Percentiles rank a stretch among this genome's conserved stretches.
phyloP scores from a whole-genome alignment of 352 stramenopile species.

The Phytophthora boehmeriae region DNA sequence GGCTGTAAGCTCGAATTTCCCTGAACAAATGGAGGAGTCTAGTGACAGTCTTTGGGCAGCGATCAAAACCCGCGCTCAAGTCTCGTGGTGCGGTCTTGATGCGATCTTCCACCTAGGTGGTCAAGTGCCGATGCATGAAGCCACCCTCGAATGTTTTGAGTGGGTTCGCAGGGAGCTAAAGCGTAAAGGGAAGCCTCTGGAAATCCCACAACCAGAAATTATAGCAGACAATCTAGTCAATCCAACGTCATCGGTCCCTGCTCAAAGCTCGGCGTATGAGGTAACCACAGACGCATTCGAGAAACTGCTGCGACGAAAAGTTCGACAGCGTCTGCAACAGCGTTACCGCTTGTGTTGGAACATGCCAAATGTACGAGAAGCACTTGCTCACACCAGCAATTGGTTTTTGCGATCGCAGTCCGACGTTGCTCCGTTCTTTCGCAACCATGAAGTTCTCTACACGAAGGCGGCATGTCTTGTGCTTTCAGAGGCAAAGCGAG shows the following conservation, averaged over 20 bases:
- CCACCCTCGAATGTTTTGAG: conserved; percentile 61
- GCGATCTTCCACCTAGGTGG: conserved; percentile 74
- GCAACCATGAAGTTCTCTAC: conserved; percentile 36
- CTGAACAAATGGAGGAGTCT: conserved; percentile 60
- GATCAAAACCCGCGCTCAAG: conserved; percentile 48
- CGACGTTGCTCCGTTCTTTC: conserved; percentile 67
- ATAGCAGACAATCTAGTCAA: background rate
- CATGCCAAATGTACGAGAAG: conserved; percentile 62
- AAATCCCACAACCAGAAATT: background rate
- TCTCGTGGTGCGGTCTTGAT: conserved; percentile 75
- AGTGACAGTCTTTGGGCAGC: conserved; percentile 65
- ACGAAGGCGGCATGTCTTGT: conserved; percentile 44
- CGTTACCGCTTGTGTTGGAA: conserved; percentile 74
- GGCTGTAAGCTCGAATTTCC: conserved; percentile 72
- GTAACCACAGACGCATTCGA: conserved; percentile 5
- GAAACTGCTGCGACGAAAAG: conserved; percentile 30
- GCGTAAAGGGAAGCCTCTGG: background rate
- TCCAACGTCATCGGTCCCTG: background rate
- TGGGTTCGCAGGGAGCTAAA: conserved; percentile 54
- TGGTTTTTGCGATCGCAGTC: conserved; percentile 66
- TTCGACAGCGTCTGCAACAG: conserved; percentile 73
- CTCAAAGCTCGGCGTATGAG: conserved; percentile 1
- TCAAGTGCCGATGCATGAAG: conserved; percentile 78
- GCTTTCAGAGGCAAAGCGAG: conserved; percentile 51
- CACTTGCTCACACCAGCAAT: conserved; percentile 66